Evolutionary conservation across 208 protist species (phyloP).

Genomic region (Leishmania braziliensis): DNA sequence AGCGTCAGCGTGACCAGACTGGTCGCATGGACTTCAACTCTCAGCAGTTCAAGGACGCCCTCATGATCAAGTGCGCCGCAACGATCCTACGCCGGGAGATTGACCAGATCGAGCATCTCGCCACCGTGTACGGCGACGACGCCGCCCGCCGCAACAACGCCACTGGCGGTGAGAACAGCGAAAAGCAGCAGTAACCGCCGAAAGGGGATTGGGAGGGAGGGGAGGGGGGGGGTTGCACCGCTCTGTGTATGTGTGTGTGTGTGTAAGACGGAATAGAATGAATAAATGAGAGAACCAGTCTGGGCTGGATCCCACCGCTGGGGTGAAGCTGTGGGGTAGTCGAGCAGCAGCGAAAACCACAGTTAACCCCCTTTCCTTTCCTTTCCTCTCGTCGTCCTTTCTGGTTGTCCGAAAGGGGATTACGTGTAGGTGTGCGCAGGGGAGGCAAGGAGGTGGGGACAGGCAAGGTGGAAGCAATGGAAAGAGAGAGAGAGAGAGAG

Average conservation of each 20-base stretch:
- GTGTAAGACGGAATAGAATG: not conserved
- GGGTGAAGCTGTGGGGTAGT: not conserved
- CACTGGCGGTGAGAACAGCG: slow-evolving; percentile 21
- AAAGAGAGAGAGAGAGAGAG: not conserved
- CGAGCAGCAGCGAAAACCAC: not conserved
- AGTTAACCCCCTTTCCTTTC: not conserved
- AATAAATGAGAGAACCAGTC: not conserved
- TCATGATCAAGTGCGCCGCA: slow-evolving; percentile 84
- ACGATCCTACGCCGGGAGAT: slow-evolving; percentile 60
- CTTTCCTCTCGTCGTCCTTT: not conserved
- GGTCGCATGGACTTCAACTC: slow-evolving; percentile 75
- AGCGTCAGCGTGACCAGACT: slow-evolving; percentile 46
- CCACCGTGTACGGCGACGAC: slow-evolving; percentile 43
- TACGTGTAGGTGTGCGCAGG: not conserved
- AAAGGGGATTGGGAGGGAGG: slow-evolving; percentile 19
- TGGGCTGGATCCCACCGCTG: not conserved
- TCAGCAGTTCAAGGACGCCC: slow-evolving; percentile 77
- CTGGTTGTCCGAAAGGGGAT: not conserved
- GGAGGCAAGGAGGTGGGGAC: not conserved
- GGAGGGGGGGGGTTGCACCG: slow-evolving; percentile 10
- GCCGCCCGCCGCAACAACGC: slow-evolving; percentile 20
- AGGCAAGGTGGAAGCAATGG: not conserved
- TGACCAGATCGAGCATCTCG: slow-evolving; percentile 56
- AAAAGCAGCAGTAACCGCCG: slow-evolving; percentile 28
- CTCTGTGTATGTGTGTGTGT: slow-evolving; percentile 4